These are phyloP conservation scores for Microstroma glucosiphilum DNA, from an alignment of 1,284 basidiomycete genomes.

Conservation along the genomic window DNA sequence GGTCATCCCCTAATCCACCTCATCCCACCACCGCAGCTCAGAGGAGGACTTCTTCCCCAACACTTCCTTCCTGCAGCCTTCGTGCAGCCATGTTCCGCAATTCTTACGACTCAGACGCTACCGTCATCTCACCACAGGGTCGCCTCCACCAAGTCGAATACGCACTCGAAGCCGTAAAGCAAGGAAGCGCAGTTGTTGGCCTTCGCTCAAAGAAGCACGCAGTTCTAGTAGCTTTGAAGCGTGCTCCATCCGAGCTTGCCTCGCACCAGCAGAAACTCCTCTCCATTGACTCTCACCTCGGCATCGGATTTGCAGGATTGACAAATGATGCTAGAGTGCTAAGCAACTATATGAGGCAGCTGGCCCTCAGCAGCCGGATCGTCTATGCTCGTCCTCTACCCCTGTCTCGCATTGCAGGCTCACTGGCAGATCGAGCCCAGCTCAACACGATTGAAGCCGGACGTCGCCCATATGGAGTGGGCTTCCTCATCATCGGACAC, in stretches of 20 bases:
- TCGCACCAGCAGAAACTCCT: slow-evolving; percentile 99
- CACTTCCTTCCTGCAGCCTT: too few relatives aligned
- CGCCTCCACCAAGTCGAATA: slow-evolving; percentile 90
- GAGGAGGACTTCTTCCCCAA: too few relatives aligned
- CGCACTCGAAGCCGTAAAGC: slow-evolving; percentile 98
- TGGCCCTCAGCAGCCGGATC: slow-evolving; percentile 92
- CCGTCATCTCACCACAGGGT: slow-evolving; percentile 49
- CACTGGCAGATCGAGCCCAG: slow-evolving; percentile 97
- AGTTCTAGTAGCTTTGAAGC: slow-evolving; percentile 87
- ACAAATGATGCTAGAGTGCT: slow-evolving; percentile 92
- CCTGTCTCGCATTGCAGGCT: slow-evolving; percentile 81
- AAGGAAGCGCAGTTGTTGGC: slow-evolving; percentile 95
- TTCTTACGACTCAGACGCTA: slow-evolving; percentile 50
- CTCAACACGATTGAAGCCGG: slow-evolving; percentile 99
- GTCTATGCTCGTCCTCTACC: slow-evolving; percentile 90
- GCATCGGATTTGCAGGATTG: slow-evolving; percentile 94
- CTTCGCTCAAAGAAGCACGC: slow-evolving; percentile 91
- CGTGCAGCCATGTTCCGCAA: slow-evolving; percentile 34
- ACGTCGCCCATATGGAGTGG: slow-evolving; percentile 93
- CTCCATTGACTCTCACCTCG: slow-evolving; percentile 97
- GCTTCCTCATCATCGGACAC: slow-evolving; percentile 92
- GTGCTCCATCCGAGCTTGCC: slow-evolving; percentile 96
- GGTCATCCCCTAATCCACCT: too few relatives aligned
- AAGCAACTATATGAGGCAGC: slow-evolving; percentile 93
- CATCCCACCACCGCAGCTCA: too few relatives aligned